Evolutionary conservation across 352 stramenopile genomes (phyloP).

Genomic region (Phytophthora megakarya): DNA sequence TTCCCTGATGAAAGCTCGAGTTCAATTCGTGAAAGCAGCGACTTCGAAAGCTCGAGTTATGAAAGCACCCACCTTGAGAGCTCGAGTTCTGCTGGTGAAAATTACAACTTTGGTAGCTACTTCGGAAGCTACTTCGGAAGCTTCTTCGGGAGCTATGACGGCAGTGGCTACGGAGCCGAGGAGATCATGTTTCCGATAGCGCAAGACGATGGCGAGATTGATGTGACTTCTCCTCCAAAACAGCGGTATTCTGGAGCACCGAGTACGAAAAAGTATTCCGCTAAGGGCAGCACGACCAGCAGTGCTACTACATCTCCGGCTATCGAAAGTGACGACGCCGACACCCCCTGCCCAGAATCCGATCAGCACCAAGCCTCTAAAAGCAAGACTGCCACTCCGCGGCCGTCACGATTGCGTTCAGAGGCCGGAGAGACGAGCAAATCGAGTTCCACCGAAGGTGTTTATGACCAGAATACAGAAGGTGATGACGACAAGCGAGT

Average conservation of each 20-base stretch:
- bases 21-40: background rate
- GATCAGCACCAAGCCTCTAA: background rate
- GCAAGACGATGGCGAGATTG: background rate
- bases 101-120: background rate
- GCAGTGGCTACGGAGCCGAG: background rate
- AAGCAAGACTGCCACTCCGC: background rate
- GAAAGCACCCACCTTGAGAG: background rate
- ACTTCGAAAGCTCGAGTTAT: background rate
- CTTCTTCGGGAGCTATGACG: background rate
- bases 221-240: too few relatives aligned
- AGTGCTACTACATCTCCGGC: too few relatives aligned
- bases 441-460: background rate
- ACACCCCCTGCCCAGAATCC: background rate
- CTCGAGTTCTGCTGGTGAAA: background rate
- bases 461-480: background rate
- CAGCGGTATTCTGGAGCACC: too few relatives aligned
- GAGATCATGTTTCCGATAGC: background rate
- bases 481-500: background rate
- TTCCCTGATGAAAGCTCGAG: background rate
- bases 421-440: background rate
- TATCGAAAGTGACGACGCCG: background rate
- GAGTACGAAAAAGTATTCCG: too few relatives aligned
- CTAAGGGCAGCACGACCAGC: too few relatives aligned
- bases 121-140: background rate
- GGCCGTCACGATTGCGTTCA: background rate